Evolutionary conservation across 257 asterid species (phyloP).

Genomic region (Fraxinus excelsior): DNA sequence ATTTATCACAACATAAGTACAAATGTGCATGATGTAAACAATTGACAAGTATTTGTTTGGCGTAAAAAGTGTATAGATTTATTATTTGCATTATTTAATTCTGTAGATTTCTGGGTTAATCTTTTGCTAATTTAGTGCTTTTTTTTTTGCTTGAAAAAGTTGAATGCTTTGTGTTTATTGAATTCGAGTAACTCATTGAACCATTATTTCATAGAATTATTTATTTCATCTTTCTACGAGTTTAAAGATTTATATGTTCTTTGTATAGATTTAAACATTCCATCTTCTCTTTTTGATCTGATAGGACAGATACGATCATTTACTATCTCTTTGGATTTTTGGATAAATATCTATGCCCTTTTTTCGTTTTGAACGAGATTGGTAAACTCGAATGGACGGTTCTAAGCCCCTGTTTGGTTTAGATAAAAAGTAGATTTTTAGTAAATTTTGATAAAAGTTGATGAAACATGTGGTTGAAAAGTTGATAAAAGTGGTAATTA

Average conservation of each 20-base stretch:
- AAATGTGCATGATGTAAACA: neutral
- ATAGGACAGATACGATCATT: neutral
- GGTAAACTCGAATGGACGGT: neutral
- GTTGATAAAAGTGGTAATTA: too few relatives aligned
- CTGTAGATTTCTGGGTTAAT: neutral
- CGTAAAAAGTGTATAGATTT: neutral
- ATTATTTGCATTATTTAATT: neutral
- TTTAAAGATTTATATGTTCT: neutral
- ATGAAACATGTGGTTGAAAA: too few relatives aligned
- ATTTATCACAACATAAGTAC: too few relatives aligned
- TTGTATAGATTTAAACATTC: neutral
- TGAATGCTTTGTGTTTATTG: neutral
- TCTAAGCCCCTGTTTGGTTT: too few relatives aligned
- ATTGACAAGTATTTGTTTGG: neutral
- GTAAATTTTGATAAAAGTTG: too few relatives aligned
- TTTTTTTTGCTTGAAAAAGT: neutral
- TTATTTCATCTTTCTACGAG: neutral
- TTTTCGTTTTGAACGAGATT: too few relatives aligned
- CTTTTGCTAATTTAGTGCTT: neutral
- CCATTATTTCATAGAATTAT: slow-evolving; percentile 5
- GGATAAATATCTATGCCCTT: too few relatives aligned
- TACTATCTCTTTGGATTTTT: too few relatives aligned
- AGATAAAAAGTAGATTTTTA: too few relatives aligned
- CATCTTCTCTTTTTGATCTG: neutral
- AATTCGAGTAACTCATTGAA: neutral